These are phyloP conservation scores for Geoglossum glabrum DNA, from an alignment of 495 filamentous ascomycete genomes.

Conservation along the genomic window DNA sequence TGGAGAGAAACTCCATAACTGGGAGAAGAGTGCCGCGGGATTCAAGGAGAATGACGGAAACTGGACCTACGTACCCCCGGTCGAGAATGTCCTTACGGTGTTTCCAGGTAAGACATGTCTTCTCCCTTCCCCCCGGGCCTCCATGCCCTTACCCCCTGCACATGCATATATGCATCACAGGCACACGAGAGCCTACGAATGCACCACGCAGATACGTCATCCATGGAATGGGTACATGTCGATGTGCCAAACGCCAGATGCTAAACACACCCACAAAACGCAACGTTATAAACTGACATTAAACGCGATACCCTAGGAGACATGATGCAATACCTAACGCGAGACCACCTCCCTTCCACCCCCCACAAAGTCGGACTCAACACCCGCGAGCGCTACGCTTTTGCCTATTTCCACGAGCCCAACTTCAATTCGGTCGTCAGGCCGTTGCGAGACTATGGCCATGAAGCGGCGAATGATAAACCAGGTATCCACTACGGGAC, in stretches of 20 bases:
- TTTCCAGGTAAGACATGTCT: constrained; percentile 20
- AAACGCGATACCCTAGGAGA: constrained; percentile 16
- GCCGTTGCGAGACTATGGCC: constrained; percentile 16
- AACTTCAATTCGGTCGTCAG: constrained; percentile 24
- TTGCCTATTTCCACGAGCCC: constrained; percentile 28
- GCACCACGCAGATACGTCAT: neutral
- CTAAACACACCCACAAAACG: neutral
- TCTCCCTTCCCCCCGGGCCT: neutral
- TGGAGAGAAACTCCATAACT: constrained; percentile 23
- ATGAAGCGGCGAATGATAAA: neutral
- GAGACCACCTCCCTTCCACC: constrained; percentile 20
- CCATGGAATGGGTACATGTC: neutral
- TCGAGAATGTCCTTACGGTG: constrained; percentile 20
- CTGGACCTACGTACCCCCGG: constrained; percentile 25
- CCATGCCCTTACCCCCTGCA: neutral
- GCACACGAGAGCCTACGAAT: neutral
- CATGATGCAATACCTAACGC: constrained; percentile 28
- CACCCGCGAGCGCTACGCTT: constrained; percentile 21
- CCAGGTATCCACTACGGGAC: constrained; percentile 26
- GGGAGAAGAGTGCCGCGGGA: constrained; percentile 23
- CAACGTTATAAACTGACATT: neutral
- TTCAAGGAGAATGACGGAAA: constrained; percentile 21
- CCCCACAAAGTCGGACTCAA: constrained; percentile 28
- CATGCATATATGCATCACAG: neutral
- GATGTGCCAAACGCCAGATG: too few relatives aligned